phyloP scores from a whole-genome alignment of 331 rosid genomes.

The Rosa hybrid region DNA sequence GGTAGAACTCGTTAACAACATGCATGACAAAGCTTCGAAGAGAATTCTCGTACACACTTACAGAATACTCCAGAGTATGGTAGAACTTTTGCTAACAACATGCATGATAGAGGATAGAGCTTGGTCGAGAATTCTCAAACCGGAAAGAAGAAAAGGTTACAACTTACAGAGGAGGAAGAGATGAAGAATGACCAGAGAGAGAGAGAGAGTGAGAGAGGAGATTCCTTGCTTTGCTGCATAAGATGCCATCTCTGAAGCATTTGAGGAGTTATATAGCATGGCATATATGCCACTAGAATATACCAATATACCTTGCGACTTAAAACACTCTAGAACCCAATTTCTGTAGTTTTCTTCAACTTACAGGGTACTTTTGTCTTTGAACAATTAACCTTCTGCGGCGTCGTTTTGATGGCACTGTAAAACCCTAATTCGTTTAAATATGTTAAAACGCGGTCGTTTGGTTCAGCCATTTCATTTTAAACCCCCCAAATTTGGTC shows the following conservation, averaged over 20 bases:
- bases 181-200: neutral
- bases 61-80: neutral
- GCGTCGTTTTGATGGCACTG: neutral
- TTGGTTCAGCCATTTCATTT: neutral
- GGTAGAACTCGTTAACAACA: neutral
- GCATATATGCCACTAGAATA: constrained; percentile 50
- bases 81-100: neutral
- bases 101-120: neutral
- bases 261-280: neutral
- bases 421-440: neutral
- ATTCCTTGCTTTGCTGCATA: constrained; percentile 22
- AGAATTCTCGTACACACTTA: neutral
- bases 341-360: neutral
- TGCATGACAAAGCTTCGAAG: neutral
- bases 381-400: neutral
- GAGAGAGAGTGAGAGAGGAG: constrained; percentile 1
- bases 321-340: neutral
- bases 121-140: neutral
- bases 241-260: constrained; percentile 13
- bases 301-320: constrained; percentile 25
- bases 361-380: neutral
- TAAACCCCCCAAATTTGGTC: neutral
- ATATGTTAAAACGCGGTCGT: neutral
- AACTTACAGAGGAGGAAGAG: constrained; percentile 7
- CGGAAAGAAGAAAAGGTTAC: neutral